These are phyloP conservation scores for Neurospora hispaniola DNA, from an alignment of 495 filamentous ascomycete species.

Conservation along the genomic window DNA sequence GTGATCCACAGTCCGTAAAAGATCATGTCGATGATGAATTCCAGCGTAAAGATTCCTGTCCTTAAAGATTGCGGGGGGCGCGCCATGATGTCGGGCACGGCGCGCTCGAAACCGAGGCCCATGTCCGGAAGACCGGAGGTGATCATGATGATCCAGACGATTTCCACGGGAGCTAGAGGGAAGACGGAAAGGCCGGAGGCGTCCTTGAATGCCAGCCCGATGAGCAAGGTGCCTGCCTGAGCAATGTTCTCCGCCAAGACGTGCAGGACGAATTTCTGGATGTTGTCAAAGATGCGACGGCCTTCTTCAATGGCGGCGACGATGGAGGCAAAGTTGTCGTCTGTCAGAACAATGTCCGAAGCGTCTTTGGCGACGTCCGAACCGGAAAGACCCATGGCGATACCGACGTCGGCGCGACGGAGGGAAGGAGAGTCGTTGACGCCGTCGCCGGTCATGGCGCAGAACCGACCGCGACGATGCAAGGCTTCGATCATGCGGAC, in stretches of 20 bases:
- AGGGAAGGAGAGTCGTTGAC: slow-evolving; percentile 78
- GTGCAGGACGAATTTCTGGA: slow-evolving; percentile 73
- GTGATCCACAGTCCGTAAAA: slow-evolving; percentile 64
- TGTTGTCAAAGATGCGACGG: slow-evolving; percentile 68
- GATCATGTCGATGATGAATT: slow-evolving; percentile 63
- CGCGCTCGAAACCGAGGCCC: slow-evolving; percentile 62
- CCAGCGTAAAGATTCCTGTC: slow-evolving; percentile 55
- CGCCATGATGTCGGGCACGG: slow-evolving; percentile 58
- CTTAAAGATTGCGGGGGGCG: slow-evolving; percentile 56
- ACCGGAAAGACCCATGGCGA: slow-evolving; percentile 74
- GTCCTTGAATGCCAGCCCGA: slow-evolving; percentile 67
- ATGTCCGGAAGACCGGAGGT: slow-evolving; percentile 67
- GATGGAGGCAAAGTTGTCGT: slow-evolving; percentile 78
- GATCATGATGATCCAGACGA: slow-evolving; percentile 71
- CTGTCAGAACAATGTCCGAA: slow-evolving; percentile 74
- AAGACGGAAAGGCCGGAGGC: slow-evolving; percentile 53
- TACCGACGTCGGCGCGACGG: slow-evolving; percentile 68
- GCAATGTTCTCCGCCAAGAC: slow-evolving; percentile 64
- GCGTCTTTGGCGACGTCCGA: slow-evolving; percentile 84
- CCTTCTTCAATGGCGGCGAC: slow-evolving; percentile 66
- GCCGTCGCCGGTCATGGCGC: slow-evolving; percentile 63
- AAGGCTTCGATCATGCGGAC: slow-evolving; percentile 58
- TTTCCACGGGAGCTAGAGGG: slow-evolving; percentile 61
- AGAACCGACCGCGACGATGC: slow-evolving; percentile 46
- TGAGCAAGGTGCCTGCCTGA: slow-evolving; percentile 59